phyloP scores from a whole-genome alignment of 768 basidiomycete genomes.

The Pulveroboletus ravenelii region DNA sequence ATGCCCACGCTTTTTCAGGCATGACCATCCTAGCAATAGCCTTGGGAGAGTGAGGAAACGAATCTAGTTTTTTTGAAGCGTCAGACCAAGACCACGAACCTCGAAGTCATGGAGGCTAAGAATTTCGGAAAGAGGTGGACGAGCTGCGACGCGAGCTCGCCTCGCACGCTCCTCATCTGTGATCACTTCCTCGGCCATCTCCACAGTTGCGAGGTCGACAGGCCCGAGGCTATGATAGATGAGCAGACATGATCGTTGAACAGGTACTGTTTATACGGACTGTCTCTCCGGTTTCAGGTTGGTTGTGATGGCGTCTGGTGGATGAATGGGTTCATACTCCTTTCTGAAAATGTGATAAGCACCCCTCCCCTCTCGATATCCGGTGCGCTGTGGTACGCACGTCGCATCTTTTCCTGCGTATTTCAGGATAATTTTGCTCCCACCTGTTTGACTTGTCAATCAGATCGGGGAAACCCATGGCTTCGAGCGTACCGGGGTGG shows the following conservation, averaged over 20 bases:
- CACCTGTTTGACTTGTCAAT: slow-evolving; percentile 42
- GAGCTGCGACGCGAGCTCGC: slow-evolving; percentile 51
- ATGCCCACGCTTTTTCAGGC: slow-evolving; percentile 89
- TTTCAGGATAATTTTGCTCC: slow-evolving; percentile 79
- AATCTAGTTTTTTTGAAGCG: not conserved
- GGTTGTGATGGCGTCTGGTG: slow-evolving; percentile 71
- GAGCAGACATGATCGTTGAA: not conserved
- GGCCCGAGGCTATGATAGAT: slow-evolving; percentile 53
- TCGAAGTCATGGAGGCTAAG: slow-evolving; percentile 95
- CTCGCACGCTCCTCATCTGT: slow-evolving; percentile 71
- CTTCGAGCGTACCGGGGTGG: slow-evolving; percentile 52
- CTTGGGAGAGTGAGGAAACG: slow-evolving; percentile 35
- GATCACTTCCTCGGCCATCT: slow-evolving; percentile 55
- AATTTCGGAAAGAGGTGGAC: slow-evolving; percentile 74
- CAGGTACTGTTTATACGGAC: slow-evolving; percentile 33
- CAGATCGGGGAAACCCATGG: not conserved
- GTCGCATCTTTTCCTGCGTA: slow-evolving; percentile 90
- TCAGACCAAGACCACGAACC: slow-evolving; percentile 35
- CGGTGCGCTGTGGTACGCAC: slow-evolving; percentile 37
- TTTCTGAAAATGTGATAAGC: slow-evolving; percentile 36
- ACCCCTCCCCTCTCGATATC: no score
- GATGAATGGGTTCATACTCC: slow-evolving; percentile 88
- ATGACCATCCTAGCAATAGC: slow-evolving; percentile 80
- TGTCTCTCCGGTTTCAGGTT: slow-evolving; percentile 84
- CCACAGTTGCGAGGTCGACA: slow-evolving; percentile 64